These are phyloP conservation scores for Epichloe uncinata DNA, from an alignment of 2,329 filamentous ascomycete species.

Conservation along the genomic window DNA sequence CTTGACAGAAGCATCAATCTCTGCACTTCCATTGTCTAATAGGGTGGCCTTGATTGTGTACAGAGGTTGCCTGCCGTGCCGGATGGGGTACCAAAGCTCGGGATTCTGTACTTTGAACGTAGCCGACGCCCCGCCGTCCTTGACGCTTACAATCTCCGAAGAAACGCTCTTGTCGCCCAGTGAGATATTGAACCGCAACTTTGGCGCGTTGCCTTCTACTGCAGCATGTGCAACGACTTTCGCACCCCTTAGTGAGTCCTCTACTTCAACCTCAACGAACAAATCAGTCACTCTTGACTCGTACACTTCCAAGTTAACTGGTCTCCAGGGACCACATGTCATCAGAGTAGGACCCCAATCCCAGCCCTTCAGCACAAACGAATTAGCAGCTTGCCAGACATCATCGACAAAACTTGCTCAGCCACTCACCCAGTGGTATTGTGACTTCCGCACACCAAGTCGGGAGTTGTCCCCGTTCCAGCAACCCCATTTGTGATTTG, in stretches of 20 bases:
- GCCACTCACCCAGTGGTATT: constrained; percentile 54
- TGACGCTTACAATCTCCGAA: constrained; percentile 35
- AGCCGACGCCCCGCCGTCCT: constrained; percentile 27
- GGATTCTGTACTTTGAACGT: constrained; percentile 47
- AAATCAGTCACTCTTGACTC: constrained; percentile 53
- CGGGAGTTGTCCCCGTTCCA: constrained; percentile 54
- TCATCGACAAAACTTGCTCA: not conserved
- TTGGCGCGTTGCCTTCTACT: constrained; percentile 36
- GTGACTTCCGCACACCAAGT: constrained; percentile 47
- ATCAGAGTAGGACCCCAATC: constrained; percentile 58
- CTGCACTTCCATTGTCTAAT: constrained; percentile 24
- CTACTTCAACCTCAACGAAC: constrained; percentile 46
- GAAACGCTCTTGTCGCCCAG: constrained; percentile 35
- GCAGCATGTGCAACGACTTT: constrained; percentile 36
- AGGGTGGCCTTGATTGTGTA: constrained; percentile 55
- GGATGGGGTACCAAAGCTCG: constrained; percentile 61
- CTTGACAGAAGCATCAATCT: constrained; percentile 44
- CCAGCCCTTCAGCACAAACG: constrained; percentile 41
- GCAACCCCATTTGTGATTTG: constrained; percentile 50
- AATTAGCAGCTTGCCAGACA: not conserved
- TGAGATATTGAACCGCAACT: constrained; percentile 40
- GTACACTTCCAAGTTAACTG: constrained; percentile 59
- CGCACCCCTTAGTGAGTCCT: constrained; percentile 43
- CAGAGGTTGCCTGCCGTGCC: constrained; percentile 64
- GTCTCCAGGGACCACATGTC: constrained; percentile 60